A percentile compares a stretch with the other conserved stretches of the same genome.
phyloP scores from a whole-genome alignment of 192 early-diverging fungal genomes.

The Mortierella alpina region DNA sequence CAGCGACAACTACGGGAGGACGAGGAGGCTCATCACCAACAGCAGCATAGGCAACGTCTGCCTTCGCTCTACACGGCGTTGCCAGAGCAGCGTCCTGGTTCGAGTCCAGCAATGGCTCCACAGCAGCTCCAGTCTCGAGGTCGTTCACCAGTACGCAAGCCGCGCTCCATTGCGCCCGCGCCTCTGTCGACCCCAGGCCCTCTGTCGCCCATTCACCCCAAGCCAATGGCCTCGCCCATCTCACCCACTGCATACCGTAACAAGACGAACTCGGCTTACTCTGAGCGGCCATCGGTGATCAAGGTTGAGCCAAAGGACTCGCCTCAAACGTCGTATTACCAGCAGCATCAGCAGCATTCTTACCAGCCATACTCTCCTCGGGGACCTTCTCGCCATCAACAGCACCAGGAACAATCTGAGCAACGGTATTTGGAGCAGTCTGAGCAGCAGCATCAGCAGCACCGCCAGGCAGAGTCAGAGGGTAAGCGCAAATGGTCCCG shows the following conservation, averaged over 20 bases:
- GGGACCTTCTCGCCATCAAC: background rate
- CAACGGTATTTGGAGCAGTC: background rate
- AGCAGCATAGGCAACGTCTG: constrained; percentile 27
- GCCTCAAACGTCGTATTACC: background rate
- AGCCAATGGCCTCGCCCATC: background rate
- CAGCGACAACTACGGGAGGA: constrained; percentile 49
- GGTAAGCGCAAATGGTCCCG: constrained; percentile 33
- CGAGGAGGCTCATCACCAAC: constrained; percentile 7
- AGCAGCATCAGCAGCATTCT: background rate
- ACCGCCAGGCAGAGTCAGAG: background rate
- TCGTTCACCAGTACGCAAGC: background rate
- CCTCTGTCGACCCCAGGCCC: constrained; percentile 1
- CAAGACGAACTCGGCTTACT: background rate
- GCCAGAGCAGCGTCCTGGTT: constrained; percentile 27
- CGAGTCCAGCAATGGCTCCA: background rate
- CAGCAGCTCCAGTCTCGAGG: background rate
- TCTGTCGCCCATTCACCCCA: constrained; percentile 7
- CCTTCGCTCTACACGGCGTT: constrained; percentile 32
- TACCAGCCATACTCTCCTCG: background rate
- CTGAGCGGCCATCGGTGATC: background rate
- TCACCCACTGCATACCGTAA: background rate
- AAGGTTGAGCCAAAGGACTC: constrained; percentile 31
- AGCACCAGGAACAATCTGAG: background rate
- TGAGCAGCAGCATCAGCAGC: background rate
- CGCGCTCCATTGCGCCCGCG: constrained; percentile 40